Conservation (phyloP, 257 asterid species). For the Dorcoceras hygrometricum region DNA sequence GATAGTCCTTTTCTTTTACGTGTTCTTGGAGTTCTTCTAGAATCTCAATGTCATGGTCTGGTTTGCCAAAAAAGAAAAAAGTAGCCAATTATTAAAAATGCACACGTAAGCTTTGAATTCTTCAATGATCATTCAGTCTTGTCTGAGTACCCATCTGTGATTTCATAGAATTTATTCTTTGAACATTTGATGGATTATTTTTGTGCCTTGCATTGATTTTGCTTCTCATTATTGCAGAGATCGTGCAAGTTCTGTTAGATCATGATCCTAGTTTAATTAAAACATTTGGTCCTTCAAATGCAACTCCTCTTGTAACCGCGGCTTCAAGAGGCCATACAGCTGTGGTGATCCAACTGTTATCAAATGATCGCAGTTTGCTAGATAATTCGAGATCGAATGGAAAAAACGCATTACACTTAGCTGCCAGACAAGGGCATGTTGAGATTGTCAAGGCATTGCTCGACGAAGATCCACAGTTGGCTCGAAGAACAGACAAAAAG, state of each 20-base stretch:
- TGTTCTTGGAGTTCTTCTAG: slow-evolving; percentile 2
- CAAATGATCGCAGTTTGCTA: slow-evolving; percentile 47
- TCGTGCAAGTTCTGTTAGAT: slow-evolving; percentile 50
- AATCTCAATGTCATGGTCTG: not conserved
- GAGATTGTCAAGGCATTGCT: slow-evolving; percentile 50
- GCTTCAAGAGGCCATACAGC: slow-evolving; percentile 52
- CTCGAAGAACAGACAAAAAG: slow-evolving; percentile 49
- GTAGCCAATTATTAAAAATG: not conserved
- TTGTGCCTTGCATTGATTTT: slow-evolving; percentile 8
- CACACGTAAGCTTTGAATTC: not conserved
- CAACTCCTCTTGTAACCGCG: slow-evolving; percentile 57
- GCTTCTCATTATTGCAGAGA: slow-evolving; percentile 29
- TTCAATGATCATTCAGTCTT: not conserved
- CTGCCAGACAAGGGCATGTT: slow-evolving; percentile 54
- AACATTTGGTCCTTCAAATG: slow-evolving; percentile 52
- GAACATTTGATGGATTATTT: not conserved
- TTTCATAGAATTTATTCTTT: not conserved
- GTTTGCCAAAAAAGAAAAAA: not conserved
- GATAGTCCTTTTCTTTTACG: no score
- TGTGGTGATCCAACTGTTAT: slow-evolving; percentile 50
- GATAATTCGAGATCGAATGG: slow-evolving; percentile 53
- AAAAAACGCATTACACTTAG: slow-evolving; percentile 50
- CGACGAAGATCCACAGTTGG: slow-evolving; percentile 47
- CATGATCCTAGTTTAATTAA: slow-evolving; percentile 45
- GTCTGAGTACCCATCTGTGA: not conserved